Base-by-base conservation (phyloP, 179 eudicot species). In the Sideroxylon spinosum region DNA sequence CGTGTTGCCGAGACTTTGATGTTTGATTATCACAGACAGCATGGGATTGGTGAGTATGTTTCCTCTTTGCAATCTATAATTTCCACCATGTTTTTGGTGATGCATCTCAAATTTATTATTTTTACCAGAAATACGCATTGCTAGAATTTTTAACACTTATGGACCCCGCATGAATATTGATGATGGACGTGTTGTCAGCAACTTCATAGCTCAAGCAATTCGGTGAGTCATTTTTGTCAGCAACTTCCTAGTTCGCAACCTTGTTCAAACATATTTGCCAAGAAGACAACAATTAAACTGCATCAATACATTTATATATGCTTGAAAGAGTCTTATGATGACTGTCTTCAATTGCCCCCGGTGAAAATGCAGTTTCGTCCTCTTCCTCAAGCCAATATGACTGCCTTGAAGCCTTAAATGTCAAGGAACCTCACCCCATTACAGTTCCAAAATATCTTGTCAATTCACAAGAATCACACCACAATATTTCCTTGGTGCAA, bases 111-210 rank as follows among this genome's bases (percentile, higher is more conserved):
- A 37, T 44, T 44, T 19, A 56, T 66, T 17, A 83, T 19, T 74
- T 79, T 64, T 68, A 76, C 55, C 93, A 96, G 99, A 96, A 88
- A 96, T 96, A 52, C 91, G 99, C 68, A 93, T 96, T 76, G 99
- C 99, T 61, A 84, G 99, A 77, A 96, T 96, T 75, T 96, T 96
- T 85, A 96, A 96, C 81, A 96, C 99, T 7, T 96, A 94, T 86
- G 99, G 99, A 29, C 99, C 99, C 55, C 94, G 99, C 20, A 94
- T 96, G 99, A 94, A 94, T 67, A 92, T 96, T 68, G 99, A 96
- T 56, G 99, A 96, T 87, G 98, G 99, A 0, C 98, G 98, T 48
- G 99, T 96, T 79, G 99, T 96, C 66, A 96, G 99, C 85, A 96
- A 96, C 78, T 96, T 96, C 86, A 92, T 96, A 62, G 98, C 99